Conservation (phyloP, 495 filamentous ascomycete species). For the Pseudevernia furfuracea region DNA sequence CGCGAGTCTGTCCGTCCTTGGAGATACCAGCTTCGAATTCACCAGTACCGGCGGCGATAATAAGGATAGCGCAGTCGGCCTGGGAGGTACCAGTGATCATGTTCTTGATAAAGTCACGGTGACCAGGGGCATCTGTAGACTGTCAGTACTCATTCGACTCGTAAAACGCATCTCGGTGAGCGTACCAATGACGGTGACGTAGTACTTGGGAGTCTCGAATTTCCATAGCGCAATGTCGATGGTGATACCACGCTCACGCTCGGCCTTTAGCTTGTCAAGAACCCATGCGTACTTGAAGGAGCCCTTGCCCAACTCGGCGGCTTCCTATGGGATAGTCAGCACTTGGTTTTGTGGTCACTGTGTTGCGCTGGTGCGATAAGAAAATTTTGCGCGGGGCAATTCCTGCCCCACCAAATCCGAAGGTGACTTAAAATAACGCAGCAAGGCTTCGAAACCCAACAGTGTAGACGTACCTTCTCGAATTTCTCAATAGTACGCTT, state of each 20-base stretch:
- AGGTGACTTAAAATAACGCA: conserved; percentile 15
- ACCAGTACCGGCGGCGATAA: conserved; percentile 99
- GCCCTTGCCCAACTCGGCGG: conserved; percentile 98
- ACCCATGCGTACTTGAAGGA: conserved; percentile 99
- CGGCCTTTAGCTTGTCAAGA: conserved; percentile 99
- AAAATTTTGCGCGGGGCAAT: conserved; percentile 32
- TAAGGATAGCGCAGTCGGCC: conserved; percentile 99
- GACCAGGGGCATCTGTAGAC: conserved; percentile 81
- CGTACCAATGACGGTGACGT: conserved; percentile 97
- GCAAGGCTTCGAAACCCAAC: conserved; percentile 17
- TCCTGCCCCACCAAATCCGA: conserved; percentile 27
- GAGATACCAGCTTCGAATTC: conserved; percentile 99
- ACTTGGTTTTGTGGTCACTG: conserved; percentile 19
- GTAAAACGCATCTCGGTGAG: conserved; percentile 3
- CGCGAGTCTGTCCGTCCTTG: conserved; percentile 99
- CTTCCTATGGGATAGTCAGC: conserved; percentile 65
- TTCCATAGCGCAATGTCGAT: conserved; percentile 99
- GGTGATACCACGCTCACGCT: conserved; percentile 99
- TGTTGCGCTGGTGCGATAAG: conserved; percentile 21
- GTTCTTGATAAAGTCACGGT: conserved; percentile 99
- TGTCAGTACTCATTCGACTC: conserved; percentile 23
- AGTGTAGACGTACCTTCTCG: conserved; percentile 70
- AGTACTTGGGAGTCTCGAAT: conserved; percentile 98
- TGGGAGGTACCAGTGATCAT: conserved; percentile 99
- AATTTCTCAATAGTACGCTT: conserved; percentile 99